Conservation (phyloP, 148 eudicot species). For the Rhododendron kiyosumense region DNA sequence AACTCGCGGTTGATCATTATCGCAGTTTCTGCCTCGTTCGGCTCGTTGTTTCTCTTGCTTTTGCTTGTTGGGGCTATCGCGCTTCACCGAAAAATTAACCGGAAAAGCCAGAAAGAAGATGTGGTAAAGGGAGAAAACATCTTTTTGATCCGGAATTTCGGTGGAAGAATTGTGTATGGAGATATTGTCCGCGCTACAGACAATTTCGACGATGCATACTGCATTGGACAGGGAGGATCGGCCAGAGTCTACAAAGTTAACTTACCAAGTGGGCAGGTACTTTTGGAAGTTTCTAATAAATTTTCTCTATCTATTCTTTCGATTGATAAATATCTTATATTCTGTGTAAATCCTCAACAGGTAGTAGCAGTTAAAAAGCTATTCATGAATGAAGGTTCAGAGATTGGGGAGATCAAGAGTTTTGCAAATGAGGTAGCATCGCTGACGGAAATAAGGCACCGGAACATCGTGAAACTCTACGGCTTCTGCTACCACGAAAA, state of each 20-base stretch:
- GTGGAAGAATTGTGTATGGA: constrained; percentile 16
- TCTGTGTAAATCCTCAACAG: not conserved
- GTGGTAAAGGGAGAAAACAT: not conserved
- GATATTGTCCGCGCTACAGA: constrained; percentile 27
- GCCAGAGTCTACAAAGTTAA: constrained; percentile 30
- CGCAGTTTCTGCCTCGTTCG: not conserved
- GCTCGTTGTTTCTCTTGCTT: not conserved
- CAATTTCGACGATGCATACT: constrained; percentile 17
- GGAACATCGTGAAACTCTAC: constrained; percentile 9
- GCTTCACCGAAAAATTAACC: not conserved
- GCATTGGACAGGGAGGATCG: constrained; percentile 7
- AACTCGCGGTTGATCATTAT: not conserved
- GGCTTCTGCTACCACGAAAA: not conserved
- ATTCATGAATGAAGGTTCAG: not conserved
- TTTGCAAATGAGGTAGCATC: constrained; percentile 7
- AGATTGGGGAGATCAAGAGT: not conserved
- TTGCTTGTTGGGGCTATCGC: not conserved
- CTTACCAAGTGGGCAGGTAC: constrained; percentile 19
- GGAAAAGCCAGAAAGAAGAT: not conserved
- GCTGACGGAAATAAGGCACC: not conserved
- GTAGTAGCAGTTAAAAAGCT: constrained; percentile 24
- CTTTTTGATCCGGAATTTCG: constrained; percentile 7
- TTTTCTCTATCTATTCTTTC: too few species aligned
- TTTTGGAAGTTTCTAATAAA: too few species aligned
- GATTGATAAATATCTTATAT: not conserved